Percentiles rank a stretch among this genome's conserved stretches.
These are phyloP conservation scores for Oxyria digyna DNA, from an alignment of 148 eudicot species.

Conservation along the genomic window DNA sequence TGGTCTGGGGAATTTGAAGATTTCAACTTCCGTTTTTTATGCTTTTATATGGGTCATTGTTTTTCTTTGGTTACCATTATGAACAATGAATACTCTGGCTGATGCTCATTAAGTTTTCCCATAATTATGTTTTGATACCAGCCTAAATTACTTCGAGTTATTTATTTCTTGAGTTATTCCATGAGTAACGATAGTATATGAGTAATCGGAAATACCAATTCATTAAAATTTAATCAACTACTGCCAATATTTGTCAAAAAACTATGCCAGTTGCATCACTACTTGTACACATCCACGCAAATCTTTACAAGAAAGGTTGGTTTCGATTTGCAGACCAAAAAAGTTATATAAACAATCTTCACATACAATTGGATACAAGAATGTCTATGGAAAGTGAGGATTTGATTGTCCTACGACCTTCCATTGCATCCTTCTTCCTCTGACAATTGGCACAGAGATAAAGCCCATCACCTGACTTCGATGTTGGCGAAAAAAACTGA, in stretches of 20 bases:
- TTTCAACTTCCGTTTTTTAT: background rate
- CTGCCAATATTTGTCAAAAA: background rate
- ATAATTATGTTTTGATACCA: background rate
- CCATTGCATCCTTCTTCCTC: slow-evolving; percentile 98
- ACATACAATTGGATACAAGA: background rate
- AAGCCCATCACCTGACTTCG: slow-evolving; percentile 93
- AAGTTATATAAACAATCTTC: background rate
- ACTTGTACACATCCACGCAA: slow-evolving; percentile 7
- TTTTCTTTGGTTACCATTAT: background rate
- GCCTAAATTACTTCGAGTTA: too few relatives aligned
- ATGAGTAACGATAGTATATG: too few relatives aligned
- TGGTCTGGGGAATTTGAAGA: background rate
- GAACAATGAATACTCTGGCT: background rate
- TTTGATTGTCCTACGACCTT: slow-evolving; percentile 56
- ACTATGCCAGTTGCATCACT: background rate
- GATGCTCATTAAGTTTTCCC: background rate
- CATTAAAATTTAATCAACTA: background rate
- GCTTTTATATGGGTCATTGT: background rate
- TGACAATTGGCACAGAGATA: slow-evolving; percentile 78
- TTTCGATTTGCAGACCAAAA: background rate
- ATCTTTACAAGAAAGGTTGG: background rate
- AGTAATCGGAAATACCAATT: too few relatives aligned
- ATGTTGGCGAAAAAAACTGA: slow-evolving; percentile 61
- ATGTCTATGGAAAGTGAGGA: slow-evolving; percentile 9
- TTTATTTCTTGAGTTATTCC: too few relatives aligned